Conservation (phyloP, 768 basidiomycete genomes). For the Sporobolomyces phaffii region DNA sequence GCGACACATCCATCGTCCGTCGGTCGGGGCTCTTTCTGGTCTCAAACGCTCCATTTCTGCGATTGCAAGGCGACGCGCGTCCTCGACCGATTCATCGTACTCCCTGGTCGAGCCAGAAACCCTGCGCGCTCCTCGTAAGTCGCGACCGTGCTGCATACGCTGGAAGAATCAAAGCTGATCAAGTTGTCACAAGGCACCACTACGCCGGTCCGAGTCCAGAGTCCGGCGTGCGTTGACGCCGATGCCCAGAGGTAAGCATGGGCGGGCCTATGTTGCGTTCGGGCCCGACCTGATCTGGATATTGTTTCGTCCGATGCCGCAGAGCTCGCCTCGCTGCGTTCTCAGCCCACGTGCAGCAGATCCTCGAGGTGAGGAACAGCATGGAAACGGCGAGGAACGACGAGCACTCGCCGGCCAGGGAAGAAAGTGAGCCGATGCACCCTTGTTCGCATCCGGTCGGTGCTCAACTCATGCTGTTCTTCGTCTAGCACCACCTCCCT, state of each 20-base stretch:
- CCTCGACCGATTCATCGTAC: slow-evolving; percentile 1
- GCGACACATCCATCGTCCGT: slow-evolving; percentile 8
- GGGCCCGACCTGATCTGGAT: too few relatives aligned
- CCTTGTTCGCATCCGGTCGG: too few relatives aligned
- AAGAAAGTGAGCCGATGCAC: too few relatives aligned
- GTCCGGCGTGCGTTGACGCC: neutral
- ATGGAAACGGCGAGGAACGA: neutral
- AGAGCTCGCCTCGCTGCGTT: slow-evolving; percentile 22
- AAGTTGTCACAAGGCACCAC: too few relatives aligned
- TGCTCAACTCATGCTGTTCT: too few relatives aligned
- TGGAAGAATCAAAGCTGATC: too few relatives aligned
- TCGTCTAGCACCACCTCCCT: too few relatives aligned
- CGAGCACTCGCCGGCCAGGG: too few relatives aligned
- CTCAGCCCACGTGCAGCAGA: slow-evolving; percentile 7
- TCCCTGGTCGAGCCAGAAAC: slow-evolving; percentile 5
- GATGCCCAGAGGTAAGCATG: neutral
- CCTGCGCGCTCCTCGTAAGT: neutral
- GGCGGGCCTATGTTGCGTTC: neutral
- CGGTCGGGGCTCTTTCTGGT: slow-evolving; percentile 8
- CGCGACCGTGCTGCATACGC: too few relatives aligned
- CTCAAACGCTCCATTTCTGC: slow-evolving; percentile 6
- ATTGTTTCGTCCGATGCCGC: neutral
- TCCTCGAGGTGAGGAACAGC: slow-evolving; percentile 3
- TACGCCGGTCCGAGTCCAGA: neutral
- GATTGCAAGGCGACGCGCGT: neutral